Conservation (phyloP, 371 early-diverging fungal species). For the Mortierella sp. region DNA sequence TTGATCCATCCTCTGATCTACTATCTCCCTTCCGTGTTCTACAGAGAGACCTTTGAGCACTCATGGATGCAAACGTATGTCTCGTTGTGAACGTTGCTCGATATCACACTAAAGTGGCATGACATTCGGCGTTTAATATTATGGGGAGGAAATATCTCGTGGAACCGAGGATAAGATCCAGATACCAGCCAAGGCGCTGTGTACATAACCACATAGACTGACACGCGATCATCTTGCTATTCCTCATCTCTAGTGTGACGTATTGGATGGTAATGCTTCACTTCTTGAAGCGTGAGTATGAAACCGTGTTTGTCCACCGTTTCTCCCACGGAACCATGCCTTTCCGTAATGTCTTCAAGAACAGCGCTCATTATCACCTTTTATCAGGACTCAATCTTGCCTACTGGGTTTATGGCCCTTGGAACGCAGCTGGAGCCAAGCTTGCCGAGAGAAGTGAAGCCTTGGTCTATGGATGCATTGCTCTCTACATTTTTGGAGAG, state of each 20-base stretch:
- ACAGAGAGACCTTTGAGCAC: conserved; percentile 75
- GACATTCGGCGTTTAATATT: background rate
- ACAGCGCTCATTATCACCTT: conserved; percentile 95
- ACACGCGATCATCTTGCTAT: background rate
- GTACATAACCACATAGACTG: background rate
- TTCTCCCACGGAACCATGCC: conserved; percentile 98
- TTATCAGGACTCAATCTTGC: conserved; percentile 91
- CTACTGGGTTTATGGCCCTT: conserved; percentile 87
- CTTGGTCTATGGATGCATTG: conserved; percentile 69
- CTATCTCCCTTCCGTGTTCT: conserved; percentile 74
- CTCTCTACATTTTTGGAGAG: conserved; percentile 82
- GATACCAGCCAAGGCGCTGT: background rate
- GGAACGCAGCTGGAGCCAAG: conserved; percentile 67
- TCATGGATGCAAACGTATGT: conserved; percentile 75
- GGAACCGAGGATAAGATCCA: background rate
- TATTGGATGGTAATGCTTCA: conserved; percentile 83
- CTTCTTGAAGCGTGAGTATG: conserved; percentile 94
- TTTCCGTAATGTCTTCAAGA: conserved; percentile 91
- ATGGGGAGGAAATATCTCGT: background rate
- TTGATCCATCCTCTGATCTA: conserved; percentile 90
- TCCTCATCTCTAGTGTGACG: conserved; percentile 60
- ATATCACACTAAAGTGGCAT: background rate
- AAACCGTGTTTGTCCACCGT: conserved; percentile 94
- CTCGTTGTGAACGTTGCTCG: background rate
- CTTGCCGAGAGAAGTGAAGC: conserved; percentile 67